Evolutionary conservation across 768 basidiomycete genomes (phyloP).

Genomic region (Lactarius deliciosus): DNA sequence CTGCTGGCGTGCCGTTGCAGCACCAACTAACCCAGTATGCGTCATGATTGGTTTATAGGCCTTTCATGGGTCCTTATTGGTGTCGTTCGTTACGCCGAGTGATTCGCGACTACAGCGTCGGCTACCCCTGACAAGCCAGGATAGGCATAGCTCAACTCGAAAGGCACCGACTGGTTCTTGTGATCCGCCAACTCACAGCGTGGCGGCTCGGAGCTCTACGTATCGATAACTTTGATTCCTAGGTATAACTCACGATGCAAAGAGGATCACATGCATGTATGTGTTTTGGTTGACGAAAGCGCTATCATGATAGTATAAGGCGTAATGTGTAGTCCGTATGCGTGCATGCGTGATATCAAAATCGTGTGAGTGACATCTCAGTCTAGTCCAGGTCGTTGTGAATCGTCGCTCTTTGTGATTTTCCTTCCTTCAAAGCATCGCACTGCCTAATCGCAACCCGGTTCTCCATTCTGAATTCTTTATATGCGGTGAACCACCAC

Average conservation of each 20-base stretch:
- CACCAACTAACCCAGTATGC: not conserved
- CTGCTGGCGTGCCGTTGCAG: not conserved
- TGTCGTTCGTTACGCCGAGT: not conserved
- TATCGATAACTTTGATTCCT: too few relatives aligned
- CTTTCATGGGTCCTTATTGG: not conserved
- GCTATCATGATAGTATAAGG: not conserved
- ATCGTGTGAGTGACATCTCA: not conserved
- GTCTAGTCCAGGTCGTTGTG: not conserved
- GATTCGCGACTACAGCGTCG: not conserved
- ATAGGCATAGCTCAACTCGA: not conserved
- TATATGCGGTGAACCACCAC: conserved; percentile 33
- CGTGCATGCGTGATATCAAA: not conserved
- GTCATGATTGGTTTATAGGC: not conserved
- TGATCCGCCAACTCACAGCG: not conserved
- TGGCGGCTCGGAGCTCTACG: too few relatives aligned
- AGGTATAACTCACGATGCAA: too few relatives aligned
- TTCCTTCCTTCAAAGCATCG: not conserved
- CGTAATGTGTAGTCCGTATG: not conserved
- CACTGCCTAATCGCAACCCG: conserved; percentile 7
- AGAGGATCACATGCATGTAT: not conserved
- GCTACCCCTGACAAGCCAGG: not conserved
- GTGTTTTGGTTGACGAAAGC: not conserved
- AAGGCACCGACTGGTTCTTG: not conserved
- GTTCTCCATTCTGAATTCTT: conserved; percentile 29
- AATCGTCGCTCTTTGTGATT: not conserved